Percentiles rank a stretch among this genome's conserved stretches.
Evolutionary conservation across 2,329 filamentous ascomycete species (phyloP).

Genomic region (Calonectria naviculata): DNA sequence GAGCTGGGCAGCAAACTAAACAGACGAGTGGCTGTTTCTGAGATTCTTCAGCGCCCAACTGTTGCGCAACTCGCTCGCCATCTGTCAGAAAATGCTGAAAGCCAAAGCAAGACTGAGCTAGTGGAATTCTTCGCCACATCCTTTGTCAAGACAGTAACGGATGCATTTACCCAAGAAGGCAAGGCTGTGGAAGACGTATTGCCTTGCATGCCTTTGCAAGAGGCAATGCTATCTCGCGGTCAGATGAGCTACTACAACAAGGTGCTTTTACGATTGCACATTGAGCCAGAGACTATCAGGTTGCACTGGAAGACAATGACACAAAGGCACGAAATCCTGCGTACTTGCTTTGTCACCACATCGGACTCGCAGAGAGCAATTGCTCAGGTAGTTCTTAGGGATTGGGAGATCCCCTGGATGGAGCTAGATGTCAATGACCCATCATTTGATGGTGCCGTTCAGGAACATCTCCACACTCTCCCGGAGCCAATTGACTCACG

Average conservation of each 20-base stretch:
- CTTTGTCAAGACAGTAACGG: constrained; percentile 41
- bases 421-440: constrained; percentile 42
- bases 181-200: constrained; percentile 66
- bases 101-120: neutral
- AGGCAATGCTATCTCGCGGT: constrained; percentile 79
- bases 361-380: constrained; percentile 70
- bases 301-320: constrained; percentile 72
- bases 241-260: constrained; percentile 77
- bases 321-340: constrained; percentile 77
- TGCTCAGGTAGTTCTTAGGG: constrained; percentile 75
- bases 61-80: constrained; percentile 68
- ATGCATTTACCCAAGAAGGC: constrained; percentile 45
- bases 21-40: constrained; percentile 70
- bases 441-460: constrained; percentile 50
- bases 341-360: constrained; percentile 80
- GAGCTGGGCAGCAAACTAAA: constrained; percentile 59
- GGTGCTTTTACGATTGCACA: constrained; percentile 70
- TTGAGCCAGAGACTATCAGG: constrained; percentile 61
- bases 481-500: constrained; percentile 55
- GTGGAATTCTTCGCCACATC: constrained; percentile 39
- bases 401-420: constrained; percentile 55
- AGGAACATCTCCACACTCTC: constrained; percentile 53
- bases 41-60: constrained; percentile 75
- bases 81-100: constrained; percentile 16
- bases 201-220: constrained; percentile 88